Evolutionary conservation across 257 asterid species (phyloP).

Genomic region (Petrea volubilis): DNA sequence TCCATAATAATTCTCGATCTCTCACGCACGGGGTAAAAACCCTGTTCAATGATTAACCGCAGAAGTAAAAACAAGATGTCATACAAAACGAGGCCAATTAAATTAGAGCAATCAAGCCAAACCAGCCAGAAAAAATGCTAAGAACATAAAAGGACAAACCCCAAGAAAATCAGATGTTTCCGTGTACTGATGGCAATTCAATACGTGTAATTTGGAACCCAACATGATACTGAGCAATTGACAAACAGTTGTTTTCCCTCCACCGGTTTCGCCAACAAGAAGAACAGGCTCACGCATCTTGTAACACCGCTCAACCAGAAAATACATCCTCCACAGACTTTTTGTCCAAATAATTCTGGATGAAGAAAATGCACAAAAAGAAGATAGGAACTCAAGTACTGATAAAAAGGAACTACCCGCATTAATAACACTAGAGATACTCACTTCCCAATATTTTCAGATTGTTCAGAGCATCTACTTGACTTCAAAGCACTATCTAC

Average conservation of each 20-base stretch:
- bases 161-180: conserved; percentile 98
- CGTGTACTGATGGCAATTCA: conserved; percentile 96
- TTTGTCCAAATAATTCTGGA: conserved; percentile 78
- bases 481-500: conserved; percentile 23
- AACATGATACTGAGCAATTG: conserved; percentile 80
- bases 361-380: conserved; percentile 1
- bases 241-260: conserved; percentile 95
- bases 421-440: conserved; percentile 25
- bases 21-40: conserved; percentile 90
- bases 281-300: conserved; percentile 96
- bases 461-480: conserved; percentile 15
- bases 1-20: conserved; percentile 70
- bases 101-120: background rate
- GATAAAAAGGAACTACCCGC: conserved; percentile 1
- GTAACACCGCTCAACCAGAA: conserved; percentile 87
- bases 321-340: conserved; percentile 81
- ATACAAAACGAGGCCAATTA: conserved; percentile 15
- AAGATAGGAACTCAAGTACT: conserved; percentile 4
- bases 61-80: conserved; percentile 14
- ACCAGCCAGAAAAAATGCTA: conserved; percentile 11
- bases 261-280: conserved; percentile 99
- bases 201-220: conserved; percentile 68
- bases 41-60: conserved; percentile 55
- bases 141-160: conserved; percentile 51
- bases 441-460: conserved; percentile 49